Percentiles rank a stretch among this genome's conserved stretches.
These are phyloP conservation scores for Tuber indicum DNA, from an alignment of 495 filamentous ascomycete species.

Conservation along the genomic window DNA sequence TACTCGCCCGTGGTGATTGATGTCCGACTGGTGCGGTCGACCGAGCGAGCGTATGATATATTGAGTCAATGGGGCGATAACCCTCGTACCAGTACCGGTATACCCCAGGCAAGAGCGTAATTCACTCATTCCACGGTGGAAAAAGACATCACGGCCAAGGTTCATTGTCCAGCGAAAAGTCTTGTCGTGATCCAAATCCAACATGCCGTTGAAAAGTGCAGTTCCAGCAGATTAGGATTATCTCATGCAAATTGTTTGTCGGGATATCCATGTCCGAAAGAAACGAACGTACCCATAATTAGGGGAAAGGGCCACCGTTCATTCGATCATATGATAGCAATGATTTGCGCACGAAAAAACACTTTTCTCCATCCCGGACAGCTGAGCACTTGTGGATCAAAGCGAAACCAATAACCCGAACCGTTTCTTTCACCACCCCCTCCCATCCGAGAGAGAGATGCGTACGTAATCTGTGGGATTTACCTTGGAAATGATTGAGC, in stretches of 20 bases:
- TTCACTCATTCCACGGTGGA: background rate
- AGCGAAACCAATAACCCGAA: background rate
- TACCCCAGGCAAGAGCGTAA: background rate
- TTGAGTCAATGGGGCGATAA: background rate
- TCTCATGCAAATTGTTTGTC: background rate
- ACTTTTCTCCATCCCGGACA: background rate
- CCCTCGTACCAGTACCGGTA: background rate
- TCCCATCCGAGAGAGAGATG: background rate
- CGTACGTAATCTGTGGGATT: background rate
- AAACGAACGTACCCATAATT: background rate
- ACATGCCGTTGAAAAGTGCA: background rate
- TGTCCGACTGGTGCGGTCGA: no score
- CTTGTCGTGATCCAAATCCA: background rate
- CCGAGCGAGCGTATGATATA: background rate
- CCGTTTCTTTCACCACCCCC: background rate
- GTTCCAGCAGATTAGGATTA: background rate
- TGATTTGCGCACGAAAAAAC: background rate
- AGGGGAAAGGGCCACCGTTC: background rate
- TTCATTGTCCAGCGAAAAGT: background rate
- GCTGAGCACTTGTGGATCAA: background rate
- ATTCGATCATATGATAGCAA: background rate
- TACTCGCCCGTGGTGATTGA: background rate
- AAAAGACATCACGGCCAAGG: background rate
- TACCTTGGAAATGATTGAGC: background rate
- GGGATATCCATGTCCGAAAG: background rate